These are phyloP conservation scores for Macrotyloma uniflorum DNA, from an alignment of 306 rosid genomes.

Conservation along the genomic window DNA sequence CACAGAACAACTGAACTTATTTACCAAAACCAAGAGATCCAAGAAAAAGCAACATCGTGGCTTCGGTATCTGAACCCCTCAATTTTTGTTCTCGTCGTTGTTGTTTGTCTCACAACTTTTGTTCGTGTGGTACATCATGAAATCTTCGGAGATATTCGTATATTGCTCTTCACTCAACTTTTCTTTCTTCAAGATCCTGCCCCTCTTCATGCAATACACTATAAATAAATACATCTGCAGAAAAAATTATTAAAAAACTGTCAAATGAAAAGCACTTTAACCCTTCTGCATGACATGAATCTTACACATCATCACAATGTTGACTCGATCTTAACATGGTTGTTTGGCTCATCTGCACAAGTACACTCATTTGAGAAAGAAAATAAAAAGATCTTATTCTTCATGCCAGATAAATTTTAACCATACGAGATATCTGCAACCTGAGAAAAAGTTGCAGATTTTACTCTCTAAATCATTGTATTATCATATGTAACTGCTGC, in stretches of 20 bases:
- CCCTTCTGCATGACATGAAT: neutral
- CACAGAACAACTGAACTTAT: slow-evolving; percentile 3
- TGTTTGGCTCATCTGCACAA: no score
- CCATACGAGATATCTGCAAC: no score
- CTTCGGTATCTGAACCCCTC: slow-evolving; percentile 19
- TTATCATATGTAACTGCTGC: no score
- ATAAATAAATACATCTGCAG: no score
- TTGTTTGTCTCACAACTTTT: slow-evolving; percentile 14
- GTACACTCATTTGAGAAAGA: no score
- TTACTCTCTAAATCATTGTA: no score
- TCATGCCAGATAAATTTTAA: no score
- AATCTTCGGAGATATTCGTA: neutral
- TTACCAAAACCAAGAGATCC: slow-evolving; percentile 15
- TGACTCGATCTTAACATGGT: neutral
- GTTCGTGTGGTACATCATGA: neutral
- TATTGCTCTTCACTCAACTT: neutral
- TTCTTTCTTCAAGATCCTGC: neutral
- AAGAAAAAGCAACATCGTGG: slow-evolving; percentile 8
- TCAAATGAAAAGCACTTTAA: neutral
- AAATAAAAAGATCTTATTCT: no score
- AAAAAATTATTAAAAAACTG: no score
- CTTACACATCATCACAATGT: neutral
- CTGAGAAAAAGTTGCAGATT: no score
- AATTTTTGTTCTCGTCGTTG: neutral
- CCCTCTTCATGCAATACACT: neutral